phyloP scores from a whole-genome alignment of 2,329 filamentous ascomycete species.

The Arthrobotrys musiformis region DNA sequence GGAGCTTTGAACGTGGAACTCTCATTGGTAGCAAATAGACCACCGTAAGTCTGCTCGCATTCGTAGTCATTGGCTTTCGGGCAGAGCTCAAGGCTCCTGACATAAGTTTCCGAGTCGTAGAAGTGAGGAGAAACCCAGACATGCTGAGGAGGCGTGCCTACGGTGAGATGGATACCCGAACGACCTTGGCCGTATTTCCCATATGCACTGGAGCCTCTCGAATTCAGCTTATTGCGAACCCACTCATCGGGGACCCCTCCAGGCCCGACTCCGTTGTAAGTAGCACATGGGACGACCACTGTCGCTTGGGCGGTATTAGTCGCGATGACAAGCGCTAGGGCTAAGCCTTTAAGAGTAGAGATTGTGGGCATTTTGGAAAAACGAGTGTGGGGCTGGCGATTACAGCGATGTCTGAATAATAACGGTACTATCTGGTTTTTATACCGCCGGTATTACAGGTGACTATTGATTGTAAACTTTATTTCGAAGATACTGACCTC shows the following conservation, averaged over 20 bases:
- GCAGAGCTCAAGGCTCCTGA: constrained; percentile 6
- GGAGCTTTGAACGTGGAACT: not conserved
- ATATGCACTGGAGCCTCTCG: not conserved
- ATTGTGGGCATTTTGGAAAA: constrained; percentile 14
- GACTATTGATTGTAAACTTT: not conserved
- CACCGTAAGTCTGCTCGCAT: not conserved
- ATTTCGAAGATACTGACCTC: not conserved
- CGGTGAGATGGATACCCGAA: constrained; percentile 13
- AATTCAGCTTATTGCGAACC: not conserved
- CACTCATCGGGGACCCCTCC: constrained; percentile 13
- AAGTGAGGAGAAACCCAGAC: constrained; percentile 28
- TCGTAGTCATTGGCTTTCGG: not conserved
- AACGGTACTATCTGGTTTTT: not conserved
- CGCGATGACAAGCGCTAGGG: not conserved
- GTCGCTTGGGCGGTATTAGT: constrained; percentile 1
- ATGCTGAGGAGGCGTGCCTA: constrained; percentile 28
- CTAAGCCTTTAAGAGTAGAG: constrained; percentile 15
- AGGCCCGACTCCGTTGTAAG: not conserved
- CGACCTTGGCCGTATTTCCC: constrained; percentile 16
- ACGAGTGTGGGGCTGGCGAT: not conserved
- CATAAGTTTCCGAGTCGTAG: not conserved
- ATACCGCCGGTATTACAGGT: not conserved
- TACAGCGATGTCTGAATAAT: not conserved
- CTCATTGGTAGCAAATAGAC: constrained; percentile 2
- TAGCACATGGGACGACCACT: constrained; percentile 5